A percentile compares a stretch with the other conserved stretches of the same genome.
Evolutionary conservation across 306 rosid species (phyloP).

Genomic region (Cicer bijugum): DNA sequence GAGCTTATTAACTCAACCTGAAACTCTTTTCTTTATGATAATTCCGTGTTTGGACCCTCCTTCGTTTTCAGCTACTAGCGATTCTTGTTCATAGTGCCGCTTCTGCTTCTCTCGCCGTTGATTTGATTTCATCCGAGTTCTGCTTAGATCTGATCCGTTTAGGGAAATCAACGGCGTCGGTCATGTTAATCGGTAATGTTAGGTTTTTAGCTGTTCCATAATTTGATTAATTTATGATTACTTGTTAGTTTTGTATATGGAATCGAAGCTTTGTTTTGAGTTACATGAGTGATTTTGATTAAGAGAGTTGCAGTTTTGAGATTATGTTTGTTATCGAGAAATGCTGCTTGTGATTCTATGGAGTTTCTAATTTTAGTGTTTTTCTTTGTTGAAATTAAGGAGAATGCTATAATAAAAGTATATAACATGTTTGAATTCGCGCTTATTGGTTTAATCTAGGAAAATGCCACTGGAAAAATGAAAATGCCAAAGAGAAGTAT

Average conservation of each 20-base stretch:
- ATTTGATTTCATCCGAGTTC: constrained; percentile 48
- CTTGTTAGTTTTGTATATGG: constrained; percentile 22
- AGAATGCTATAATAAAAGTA: not conserved
- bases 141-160: constrained; percentile 60
- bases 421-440: not conserved
- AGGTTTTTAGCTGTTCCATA: not conserved
- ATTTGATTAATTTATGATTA: not conserved
- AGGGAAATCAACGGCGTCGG: constrained; percentile 52
- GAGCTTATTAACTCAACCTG: constrained; percentile 41
- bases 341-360: not conserved
- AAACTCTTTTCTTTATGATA: constrained; percentile 23
- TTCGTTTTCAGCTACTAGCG: constrained; percentile 29
- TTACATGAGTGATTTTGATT: not conserved
- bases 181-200: constrained; percentile 61
- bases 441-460: not conserved
- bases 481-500: not conserved
- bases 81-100: constrained; percentile 48
- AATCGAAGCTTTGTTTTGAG: constrained; percentile 18
- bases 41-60: constrained; percentile 49
- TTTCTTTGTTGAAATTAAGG: not conserved
- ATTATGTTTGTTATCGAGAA: not conserved
- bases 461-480: not conserved
- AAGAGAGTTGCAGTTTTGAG: not conserved
- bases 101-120: constrained; percentile 45
- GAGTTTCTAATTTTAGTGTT: not conserved